Conservation (phyloP, 2,329 filamentous ascomycete genomes). For the Zymoseptoria tritici region DNA sequence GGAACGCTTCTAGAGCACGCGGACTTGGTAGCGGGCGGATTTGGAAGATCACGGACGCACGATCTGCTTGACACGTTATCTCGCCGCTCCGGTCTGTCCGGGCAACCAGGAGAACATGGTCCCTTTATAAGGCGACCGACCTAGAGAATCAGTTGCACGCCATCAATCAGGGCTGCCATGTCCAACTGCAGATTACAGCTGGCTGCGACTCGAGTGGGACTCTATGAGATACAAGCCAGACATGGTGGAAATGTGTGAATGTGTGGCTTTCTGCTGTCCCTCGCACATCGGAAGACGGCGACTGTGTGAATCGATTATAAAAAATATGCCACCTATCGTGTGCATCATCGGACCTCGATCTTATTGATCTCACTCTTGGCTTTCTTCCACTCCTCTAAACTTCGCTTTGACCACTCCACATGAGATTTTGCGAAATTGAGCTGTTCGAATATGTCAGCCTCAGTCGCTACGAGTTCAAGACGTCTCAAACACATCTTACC, state of each 20-base stretch:
- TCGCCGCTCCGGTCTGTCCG: not conserved
- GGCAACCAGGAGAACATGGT: not conserved
- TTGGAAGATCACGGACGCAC: not conserved
- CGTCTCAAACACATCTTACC: constrained; percentile 51
- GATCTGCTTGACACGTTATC: not conserved
- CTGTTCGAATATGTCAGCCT: constrained; percentile 40
- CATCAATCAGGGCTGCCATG: not conserved
- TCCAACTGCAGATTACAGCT: not conserved
- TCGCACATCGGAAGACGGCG: not conserved
- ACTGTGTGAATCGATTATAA: not conserved
- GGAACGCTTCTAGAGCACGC: not conserved
- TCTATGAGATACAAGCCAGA: not conserved
- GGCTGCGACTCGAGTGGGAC: not conserved
- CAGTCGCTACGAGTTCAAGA: not conserved
- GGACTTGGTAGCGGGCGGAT: not conserved
- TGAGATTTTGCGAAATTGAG: constrained; percentile 88
- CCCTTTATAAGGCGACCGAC: not conserved
- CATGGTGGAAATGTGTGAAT: not conserved
- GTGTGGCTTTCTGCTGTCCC: not conserved
- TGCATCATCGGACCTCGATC: constrained; percentile 50
- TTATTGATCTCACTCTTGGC: constrained; percentile 80
- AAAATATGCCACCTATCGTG: not conserved
- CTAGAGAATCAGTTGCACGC: not conserved
- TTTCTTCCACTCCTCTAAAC: constrained; percentile 86
- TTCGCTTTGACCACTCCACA: constrained; percentile 89